These are phyloP conservation scores for Cynanchum wilfordii DNA, from an alignment of 257 asterid genomes.

Conservation along the genomic window DNA sequence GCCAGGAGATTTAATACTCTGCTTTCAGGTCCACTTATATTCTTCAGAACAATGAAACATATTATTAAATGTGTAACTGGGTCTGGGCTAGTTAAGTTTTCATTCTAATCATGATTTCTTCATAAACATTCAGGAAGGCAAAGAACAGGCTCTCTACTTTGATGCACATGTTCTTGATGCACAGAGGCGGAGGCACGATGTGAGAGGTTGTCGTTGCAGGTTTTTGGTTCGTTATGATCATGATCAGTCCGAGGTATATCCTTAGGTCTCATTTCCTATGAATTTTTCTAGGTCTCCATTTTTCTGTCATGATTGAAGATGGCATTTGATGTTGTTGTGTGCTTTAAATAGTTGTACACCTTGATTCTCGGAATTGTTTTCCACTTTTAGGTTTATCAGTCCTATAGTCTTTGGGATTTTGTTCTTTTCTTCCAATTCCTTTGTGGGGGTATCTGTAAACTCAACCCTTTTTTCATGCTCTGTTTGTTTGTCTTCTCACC, in stretches of 20 bases:
- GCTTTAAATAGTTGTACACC: not conserved
- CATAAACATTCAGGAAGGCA: conserved; percentile 68
- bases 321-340: not conserved
- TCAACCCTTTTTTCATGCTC: not conserved
- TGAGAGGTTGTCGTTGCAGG: conserved; percentile 96
- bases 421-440: not conserved
- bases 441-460: not conserved
- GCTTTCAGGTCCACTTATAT: conserved; percentile 73
- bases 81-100: not conserved
- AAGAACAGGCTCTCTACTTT: conserved; percentile 94
- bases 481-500: not conserved
- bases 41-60: not conserved
- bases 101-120: conserved; percentile 9
- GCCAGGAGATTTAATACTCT: conserved; percentile 74
- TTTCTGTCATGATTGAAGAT: not conserved
- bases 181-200: conserved; percentile 95
- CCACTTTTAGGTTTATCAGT: not conserved
- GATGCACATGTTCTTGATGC: conserved; percentile 97
- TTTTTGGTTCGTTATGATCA: conserved; percentile 94
- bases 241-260: conserved; percentile 83
- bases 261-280: not conserved
- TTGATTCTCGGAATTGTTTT: not conserved
- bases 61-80: not conserved
- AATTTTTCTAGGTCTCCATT: not conserved
- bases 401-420: not conserved